Evolutionary conservation across 139 green algal species (phyloP), one percentile per base, ranked within the genome.

Genomic region (Auxenochlorella pyrenoidosa): DNA sequence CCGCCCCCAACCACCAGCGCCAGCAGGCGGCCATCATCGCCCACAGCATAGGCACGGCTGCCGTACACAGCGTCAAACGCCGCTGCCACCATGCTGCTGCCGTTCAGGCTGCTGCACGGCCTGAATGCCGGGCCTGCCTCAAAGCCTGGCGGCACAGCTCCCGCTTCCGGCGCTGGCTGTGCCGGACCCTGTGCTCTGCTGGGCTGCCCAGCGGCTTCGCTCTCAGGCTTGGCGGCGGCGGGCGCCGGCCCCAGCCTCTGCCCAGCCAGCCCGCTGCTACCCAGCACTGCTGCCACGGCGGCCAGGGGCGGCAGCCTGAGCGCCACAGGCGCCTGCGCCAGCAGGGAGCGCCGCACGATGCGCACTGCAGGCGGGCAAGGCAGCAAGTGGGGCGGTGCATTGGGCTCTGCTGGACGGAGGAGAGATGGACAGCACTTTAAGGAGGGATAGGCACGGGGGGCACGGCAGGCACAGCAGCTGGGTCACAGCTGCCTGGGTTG

Each of bases 41-140:
- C 89, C 15, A 93, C 21, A 19, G 71, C 91, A 36, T 90, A 94
- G 5, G 85, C 83, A 5, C 86, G 82, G 85, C 84, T 85, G 15
- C 36, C 15, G n/a, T 89, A 83, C 73, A 58, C 60, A 8, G 41
- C 79, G 43, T 93, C 89, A 75, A 94, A 94, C 2, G 83, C 85
- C 0, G 86, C 91, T 1, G 86, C 89, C 44, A 94, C 65, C 75
- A 94, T 47, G 28, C 41, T 71, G 32, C 78, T 87, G 63, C 85
- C 89, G 44, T 91, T 90, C 22, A 94, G 87, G 41, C 75, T 60
- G 28, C 1, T 43, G 38, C 83, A 87, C 15, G 24, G 24, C 34
- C 41, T 65, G 68, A 79, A 87, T 30, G 30, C 28, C 24, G 77
- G 77, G 0, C 24, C n/a, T 28, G 41, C 43, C 77, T 40, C 28